Evolutionary conservation across 2,329 filamentous ascomycete genomes (phyloP), one percentile per base, ranked within the genome.

Genomic region (Penicillium sclerotiorum): DNA sequence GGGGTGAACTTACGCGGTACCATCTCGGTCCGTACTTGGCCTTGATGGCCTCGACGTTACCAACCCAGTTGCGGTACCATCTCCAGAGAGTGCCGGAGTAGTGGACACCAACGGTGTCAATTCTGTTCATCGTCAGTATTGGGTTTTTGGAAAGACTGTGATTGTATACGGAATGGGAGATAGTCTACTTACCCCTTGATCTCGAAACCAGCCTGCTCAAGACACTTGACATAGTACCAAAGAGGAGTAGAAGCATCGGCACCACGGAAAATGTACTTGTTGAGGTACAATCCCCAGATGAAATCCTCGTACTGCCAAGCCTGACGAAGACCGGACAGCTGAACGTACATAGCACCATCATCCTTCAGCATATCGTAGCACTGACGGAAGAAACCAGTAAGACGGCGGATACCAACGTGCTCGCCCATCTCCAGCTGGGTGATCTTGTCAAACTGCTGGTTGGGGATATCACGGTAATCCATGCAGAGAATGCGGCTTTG

Each of bases 21-120:
- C 90, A 95, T 63, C 88, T 80, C 62, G 85, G 82, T 63, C 90
- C 91, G 68, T 95, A 95, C 80, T 94, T 95, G 67, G 87, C 89
- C 70, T 86, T 81, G 53, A 95, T 86, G 75, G 91, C 90, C 43
- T 93, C 88, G 61, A 80, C 79, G 80, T 95, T 95, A 73, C 79
- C 89, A 70, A 93, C 80, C 91, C 90, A 95, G 80, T 95, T 95
- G 58, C 90, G 82, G 78, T 95, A 95, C 90, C 90, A 95, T 66
- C 88, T 83, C 90, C 90, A 95, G 52, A 95, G 78, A 20, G 91
- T 95, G 38, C 89, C 89, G 36, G 89, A 93, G 77, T 95, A 95
- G 78, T 95, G 90, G 37, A 95, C 89, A 64, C 90, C 90, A 58
- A 95, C 83, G 23, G 90, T 96, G 72, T 96, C 91, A 55, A 94